Conservation (phyloP, 441 rosid genomes). For the Capsella rubella region DNA sequence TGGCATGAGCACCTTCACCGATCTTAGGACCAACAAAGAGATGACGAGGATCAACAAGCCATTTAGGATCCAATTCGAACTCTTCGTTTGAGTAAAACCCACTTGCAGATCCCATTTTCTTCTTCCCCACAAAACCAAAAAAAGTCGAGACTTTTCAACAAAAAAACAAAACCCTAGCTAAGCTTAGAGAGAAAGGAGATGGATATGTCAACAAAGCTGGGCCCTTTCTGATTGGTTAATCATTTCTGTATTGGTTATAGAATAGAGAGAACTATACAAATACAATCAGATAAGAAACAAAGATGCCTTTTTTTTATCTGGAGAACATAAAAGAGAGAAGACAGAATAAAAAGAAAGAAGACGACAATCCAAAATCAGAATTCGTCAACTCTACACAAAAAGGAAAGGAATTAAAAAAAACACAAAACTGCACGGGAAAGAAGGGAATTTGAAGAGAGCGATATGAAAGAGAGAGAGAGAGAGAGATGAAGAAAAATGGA, state of each 20-base stretch:
- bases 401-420: not conserved
- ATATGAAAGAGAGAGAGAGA: constrained; percentile 2
- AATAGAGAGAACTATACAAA: constrained; percentile 34
- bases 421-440: constrained; percentile 8
- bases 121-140: not conserved
- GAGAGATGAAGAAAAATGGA: constrained; percentile 14
- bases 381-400: constrained; percentile 21
- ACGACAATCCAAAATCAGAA: constrained; percentile 2
- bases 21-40: constrained; percentile 95
- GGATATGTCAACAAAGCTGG: constrained; percentile 41
- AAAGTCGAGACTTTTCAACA: constrained; percentile 25
- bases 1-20: constrained; percentile 99
- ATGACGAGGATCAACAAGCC: constrained; percentile 87
- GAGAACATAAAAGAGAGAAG: constrained; percentile 35
- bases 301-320: constrained; percentile 9
- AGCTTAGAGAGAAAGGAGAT: constrained; percentile 1
- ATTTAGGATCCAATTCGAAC: constrained; percentile 76
- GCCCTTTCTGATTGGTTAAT: constrained; percentile 29
- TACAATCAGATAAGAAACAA: constrained; percentile 24
- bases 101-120: constrained; percentile 80
- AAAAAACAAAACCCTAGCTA: constrained; percentile 34
- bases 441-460: constrained; percentile 29
- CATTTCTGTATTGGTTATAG: constrained; percentile 28
- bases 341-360: constrained; percentile 52
- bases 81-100: constrained; percentile 63